Evolutionary conservation across 352 stramenopile genomes (phyloP), one percentile per base, ranked within the genome.

Genomic region (Globisporangium polare): DNA sequence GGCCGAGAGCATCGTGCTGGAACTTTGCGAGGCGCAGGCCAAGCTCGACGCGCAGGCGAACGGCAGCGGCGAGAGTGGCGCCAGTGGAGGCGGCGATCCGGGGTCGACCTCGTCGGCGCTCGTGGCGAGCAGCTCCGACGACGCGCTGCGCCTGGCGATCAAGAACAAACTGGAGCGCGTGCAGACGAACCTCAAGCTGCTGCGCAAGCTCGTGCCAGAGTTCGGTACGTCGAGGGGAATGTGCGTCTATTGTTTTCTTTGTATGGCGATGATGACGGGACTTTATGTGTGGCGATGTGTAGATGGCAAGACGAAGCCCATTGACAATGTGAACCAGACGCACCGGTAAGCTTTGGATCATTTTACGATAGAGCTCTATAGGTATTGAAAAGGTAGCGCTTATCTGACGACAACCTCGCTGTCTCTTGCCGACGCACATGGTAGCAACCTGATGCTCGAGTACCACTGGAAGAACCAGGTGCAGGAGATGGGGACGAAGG

Each of bases 391-490:
- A n/a, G n/a, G 3, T 39, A 37, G 26, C 15, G 15, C 13, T 43
- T 24, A 22, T 53, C 15, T 35, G 47, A 35, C 49, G 18, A 18
- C 18, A 35, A 9, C 39, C 18, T 70, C 20, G 57, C 15, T 43
- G 9, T 29, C 12, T 57, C 2, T 22, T 47, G 7, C 54, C 52
- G 49, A 17, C 42, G 31, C 10, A 41, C 2, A 56, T 26, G 1
- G 9, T 29, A 83, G 77, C 53, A 95, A 95, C 64, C 75, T 95
- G 57, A 89, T 93, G 82, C 78, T 95, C 22, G 86, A 95, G 77
- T 95, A 93, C 50, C 83, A 95, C 62, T 95, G 86, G 86, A 95
- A 95, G 64, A 92, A 89, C 65, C 83, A 92, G 50, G 86, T 95
- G 50, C 86, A 93, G 66, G 83, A 95, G 53, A 92, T 95, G 86